Conservation (phyloP, 2,329 filamentous ascomycete genomes). For the Falciphora oryzae region DNA sequence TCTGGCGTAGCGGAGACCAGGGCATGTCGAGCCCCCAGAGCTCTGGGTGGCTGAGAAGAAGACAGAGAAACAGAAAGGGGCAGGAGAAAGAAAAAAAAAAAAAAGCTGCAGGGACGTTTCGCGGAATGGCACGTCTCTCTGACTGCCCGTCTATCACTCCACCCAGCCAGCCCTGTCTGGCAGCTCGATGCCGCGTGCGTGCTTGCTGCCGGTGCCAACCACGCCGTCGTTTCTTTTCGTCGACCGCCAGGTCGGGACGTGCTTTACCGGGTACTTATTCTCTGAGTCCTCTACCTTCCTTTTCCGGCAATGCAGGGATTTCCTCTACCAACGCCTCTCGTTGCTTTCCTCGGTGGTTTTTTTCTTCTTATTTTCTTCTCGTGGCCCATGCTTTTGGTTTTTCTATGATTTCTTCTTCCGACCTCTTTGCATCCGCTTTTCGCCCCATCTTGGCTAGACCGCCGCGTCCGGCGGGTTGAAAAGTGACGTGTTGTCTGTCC, state of each 20-base stretch:
- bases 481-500: neutral
- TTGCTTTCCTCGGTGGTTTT: neutral
- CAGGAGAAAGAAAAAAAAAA: neutral
- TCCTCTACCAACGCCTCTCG: neutral
- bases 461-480: neutral
- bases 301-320: neutral
- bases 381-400: neutral
- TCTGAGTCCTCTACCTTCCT: neutral
- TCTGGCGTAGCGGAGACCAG: neutral
- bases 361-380: neutral
- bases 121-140: neutral
- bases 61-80: neutral
- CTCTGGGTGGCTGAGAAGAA: too few species aligned
- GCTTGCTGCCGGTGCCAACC: neutral
- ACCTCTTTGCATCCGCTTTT: neutral
- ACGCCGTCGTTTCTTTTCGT: neutral
- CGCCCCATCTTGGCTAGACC: neutral
- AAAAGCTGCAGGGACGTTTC: neutral
- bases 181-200: neutral
- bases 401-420: neutral
- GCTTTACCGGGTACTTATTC: neutral
- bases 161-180: neutral
- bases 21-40: too few species aligned
- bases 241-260: neutral
- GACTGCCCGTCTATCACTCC: neutral